Evolutionary conservation across 805 yeast species (phyloP).

Genomic region (Sungouiella blattae): DNA sequence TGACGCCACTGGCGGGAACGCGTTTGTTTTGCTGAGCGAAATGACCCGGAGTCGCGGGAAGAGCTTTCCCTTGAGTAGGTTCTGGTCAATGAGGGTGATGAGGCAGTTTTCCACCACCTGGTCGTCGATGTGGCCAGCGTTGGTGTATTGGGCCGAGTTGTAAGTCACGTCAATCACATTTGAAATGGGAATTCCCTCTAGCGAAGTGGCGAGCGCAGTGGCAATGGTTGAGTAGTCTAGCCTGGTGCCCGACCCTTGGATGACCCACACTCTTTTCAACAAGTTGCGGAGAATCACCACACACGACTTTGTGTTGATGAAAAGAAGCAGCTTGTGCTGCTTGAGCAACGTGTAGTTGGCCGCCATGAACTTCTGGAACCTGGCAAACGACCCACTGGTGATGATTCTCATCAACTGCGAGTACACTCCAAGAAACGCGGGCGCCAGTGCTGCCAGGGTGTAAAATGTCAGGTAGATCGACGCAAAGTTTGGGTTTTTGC

Average conservation of each 20-base stretch:
- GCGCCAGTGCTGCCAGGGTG: slow-evolving; percentile 9
- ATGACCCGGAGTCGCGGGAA: slow-evolving; percentile 37
- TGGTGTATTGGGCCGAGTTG: neutral
- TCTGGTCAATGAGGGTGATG: slow-evolving; percentile 50
- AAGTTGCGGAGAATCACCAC: slow-evolving; percentile 46
- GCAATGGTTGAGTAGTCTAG: slow-evolving; percentile 28
- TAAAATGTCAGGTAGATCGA: slow-evolving; percentile 12
- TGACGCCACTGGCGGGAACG: slow-evolving; percentile 33
- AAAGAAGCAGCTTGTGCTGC: slow-evolving; percentile 33
- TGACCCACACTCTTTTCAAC: slow-evolving; percentile 31
- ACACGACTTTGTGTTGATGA: slow-evolving; percentile 44
- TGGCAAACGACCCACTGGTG: slow-evolving; percentile 40
- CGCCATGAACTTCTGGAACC: slow-evolving; percentile 28
- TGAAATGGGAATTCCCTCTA: slow-evolving; percentile 6
- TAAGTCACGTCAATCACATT: neutral
- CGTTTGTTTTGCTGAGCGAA: slow-evolving; percentile 40
- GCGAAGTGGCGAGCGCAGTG: slow-evolving; percentile 17
- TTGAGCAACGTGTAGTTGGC: slow-evolving; percentile 34
- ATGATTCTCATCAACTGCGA: slow-evolving; percentile 34
- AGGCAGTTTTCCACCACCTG: slow-evolving; percentile 47
- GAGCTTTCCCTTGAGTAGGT: slow-evolving; percentile 50
- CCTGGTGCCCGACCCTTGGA: slow-evolving; percentile 20
- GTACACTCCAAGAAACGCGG: slow-evolving; percentile 31
- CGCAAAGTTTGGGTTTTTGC: slow-evolving; percentile 44
- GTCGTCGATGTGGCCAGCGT: slow-evolving; percentile 26